Conservation (phyloP, 805 yeast species). For the Diddensiella transvaalensis region DNA sequence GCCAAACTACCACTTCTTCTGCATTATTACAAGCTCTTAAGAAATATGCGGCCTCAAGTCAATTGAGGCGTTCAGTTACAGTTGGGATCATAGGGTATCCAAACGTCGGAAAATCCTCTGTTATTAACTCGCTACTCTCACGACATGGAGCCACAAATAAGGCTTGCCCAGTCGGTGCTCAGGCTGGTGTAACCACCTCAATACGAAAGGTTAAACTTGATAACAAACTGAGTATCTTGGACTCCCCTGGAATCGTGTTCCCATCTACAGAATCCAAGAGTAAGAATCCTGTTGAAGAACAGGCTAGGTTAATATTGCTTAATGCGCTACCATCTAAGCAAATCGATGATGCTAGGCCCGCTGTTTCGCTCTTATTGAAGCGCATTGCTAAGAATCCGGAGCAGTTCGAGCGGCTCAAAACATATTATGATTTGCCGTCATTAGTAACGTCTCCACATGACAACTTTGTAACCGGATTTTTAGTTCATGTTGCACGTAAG, state of each 20-base stretch:
- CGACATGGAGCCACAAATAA: conserved; percentile 61
- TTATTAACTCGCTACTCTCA: conserved; percentile 76
- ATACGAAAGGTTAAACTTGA: conserved; percentile 91
- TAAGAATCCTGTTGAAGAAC: conserved; percentile 53
- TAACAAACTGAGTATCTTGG: conserved; percentile 80
- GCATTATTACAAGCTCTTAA: conserved; percentile 77
- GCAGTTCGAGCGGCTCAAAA: conserved; percentile 62
- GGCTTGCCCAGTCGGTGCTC: conserved; percentile 96
- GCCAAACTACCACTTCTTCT: conserved; percentile 67
- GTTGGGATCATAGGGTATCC: conserved; percentile 98
- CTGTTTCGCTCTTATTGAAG: conserved; percentile 71
- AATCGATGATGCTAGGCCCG: conserved; percentile 78
- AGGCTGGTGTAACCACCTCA: conserved; percentile 94
- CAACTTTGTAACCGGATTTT: conserved; percentile 77
- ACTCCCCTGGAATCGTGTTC: conserved; percentile 97
- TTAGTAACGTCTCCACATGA: conserved; percentile 67
- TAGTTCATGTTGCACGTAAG: conserved; percentile 88
- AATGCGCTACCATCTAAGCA: conserved; percentile 88
- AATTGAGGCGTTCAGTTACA: conserved; percentile 80
- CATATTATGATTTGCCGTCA: conserved; percentile 75
- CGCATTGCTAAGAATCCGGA: conserved; percentile 68
- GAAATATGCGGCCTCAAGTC: conserved; percentile 76
- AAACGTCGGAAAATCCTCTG: conserved; percentile 93
- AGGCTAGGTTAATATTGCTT: conserved; percentile 83
- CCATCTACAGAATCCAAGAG: conserved; percentile 49